phyloP scores from a whole-genome alignment of 768 basidiomycete species.

The Calocera cornea region DNA sequence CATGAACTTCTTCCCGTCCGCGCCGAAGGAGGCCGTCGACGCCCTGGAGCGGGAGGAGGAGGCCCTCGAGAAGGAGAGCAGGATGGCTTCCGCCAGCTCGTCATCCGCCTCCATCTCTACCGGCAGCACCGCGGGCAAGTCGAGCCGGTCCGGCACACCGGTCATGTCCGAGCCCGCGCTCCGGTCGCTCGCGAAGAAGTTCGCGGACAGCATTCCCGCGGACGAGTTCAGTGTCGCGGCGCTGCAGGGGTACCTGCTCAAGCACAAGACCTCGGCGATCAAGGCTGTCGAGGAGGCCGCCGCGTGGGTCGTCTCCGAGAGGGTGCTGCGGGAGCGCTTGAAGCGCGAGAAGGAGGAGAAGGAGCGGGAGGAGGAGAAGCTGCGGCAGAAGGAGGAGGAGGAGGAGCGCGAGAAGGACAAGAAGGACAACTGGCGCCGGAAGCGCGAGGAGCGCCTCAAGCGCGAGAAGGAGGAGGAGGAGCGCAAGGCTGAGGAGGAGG shows the following conservation, averaged over 20 bases:
- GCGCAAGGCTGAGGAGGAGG: slow-evolving; percentile 42
- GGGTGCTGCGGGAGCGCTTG: slow-evolving; percentile 59
- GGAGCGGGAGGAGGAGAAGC: slow-evolving; percentile 45
- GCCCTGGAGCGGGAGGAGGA: slow-evolving; percentile 10
- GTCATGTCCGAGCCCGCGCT: slow-evolving; percentile 29
- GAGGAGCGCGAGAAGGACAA: slow-evolving; percentile 20
- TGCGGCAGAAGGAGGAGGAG: slow-evolving; percentile 26
- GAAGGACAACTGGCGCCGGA: slow-evolving; percentile 46
- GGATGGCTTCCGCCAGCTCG: not conserved
- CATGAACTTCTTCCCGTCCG: slow-evolving; percentile 80
- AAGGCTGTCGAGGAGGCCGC: slow-evolving; percentile 51
- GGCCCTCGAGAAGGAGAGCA: slow-evolving; percentile 11
- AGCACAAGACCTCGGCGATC: slow-evolving; percentile 74
- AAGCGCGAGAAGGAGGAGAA: slow-evolving; percentile 54
- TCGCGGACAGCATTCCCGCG: slow-evolving; percentile 71
- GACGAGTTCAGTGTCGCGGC: slow-evolving; percentile 82
- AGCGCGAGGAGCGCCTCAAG: slow-evolving; percentile 47
- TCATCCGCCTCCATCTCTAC: not conserved
- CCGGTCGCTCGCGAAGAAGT: slow-evolving; percentile 55
- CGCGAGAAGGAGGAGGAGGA: slow-evolving; percentile 39
- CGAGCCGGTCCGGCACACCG: not conserved
- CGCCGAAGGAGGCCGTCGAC: slow-evolving; percentile 16
- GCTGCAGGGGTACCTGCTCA: slow-evolving; percentile 75
- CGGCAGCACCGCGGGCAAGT: not conserved
- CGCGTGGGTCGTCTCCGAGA: slow-evolving; percentile 62